Evolutionary conservation across 495 filamentous ascomycete genomes (phyloP).

Genomic region (Daldinia grandis): DNA sequence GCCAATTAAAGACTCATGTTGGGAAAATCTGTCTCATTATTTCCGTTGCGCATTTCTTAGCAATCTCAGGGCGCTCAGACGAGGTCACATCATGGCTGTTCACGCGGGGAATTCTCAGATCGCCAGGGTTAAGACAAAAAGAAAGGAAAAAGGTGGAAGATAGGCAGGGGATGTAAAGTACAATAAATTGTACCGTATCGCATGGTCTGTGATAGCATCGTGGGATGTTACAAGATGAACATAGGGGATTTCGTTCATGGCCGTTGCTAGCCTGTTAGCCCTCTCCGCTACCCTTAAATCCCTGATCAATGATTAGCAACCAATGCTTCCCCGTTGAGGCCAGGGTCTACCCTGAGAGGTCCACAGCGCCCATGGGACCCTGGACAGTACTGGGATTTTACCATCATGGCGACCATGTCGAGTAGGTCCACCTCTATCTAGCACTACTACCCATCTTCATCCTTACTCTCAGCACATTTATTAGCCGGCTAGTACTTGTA

Average conservation of each 20-base stretch:
- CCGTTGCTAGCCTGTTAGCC: constrained; percentile 15
- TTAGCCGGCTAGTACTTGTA: constrained; percentile 38
- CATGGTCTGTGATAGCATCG: constrained; percentile 30
- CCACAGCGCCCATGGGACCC: constrained; percentile 42
- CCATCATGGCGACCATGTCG: constrained; percentile 41
- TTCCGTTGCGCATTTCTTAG: constrained; percentile 45
- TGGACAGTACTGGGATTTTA: constrained; percentile 37
- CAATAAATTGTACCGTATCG: constrained; percentile 18
- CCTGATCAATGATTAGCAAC: constrained; percentile 48
- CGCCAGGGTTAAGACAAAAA: constrained; percentile 27
- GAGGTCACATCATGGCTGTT: constrained; percentile 35
- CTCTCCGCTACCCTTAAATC: constrained; percentile 40
- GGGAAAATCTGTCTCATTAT: constrained; percentile 44
- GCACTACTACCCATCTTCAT: constrained; percentile 43
- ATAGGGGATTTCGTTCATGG: constrained; percentile 36
- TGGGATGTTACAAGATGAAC: constrained; percentile 28
- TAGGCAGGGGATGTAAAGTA: background rate
- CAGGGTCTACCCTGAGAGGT: constrained; percentile 45
- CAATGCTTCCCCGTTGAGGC: constrained; percentile 46
- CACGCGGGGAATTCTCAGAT: constrained; percentile 43
- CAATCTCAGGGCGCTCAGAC: constrained; percentile 43
- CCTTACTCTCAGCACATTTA: constrained; percentile 45
- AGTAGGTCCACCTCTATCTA: constrained; percentile 41
- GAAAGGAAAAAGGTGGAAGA: constrained; percentile 9
- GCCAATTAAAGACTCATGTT: constrained; percentile 42